These are phyloP conservation scores for Phytophthora ramorum DNA, from an alignment of 352 stramenopile species.

Conservation along the genomic window DNA sequence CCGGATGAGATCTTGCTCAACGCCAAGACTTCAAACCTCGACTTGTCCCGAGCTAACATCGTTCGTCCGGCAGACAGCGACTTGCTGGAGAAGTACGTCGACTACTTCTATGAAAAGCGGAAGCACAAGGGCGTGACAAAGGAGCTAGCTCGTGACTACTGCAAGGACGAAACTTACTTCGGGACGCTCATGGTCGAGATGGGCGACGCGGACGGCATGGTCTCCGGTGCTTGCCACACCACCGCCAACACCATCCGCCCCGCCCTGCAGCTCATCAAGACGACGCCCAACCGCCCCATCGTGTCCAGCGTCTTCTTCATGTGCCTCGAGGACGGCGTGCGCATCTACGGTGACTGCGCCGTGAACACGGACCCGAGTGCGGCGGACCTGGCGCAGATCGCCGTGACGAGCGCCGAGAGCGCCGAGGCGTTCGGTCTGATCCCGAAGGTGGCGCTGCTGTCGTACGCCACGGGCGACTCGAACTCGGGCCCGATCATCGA, in stretches of 20 bases:
- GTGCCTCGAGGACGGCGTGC: conserved; percentile 80
- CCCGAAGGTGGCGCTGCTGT: conserved; percentile 84
- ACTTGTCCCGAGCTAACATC: conserved; percentile 68
- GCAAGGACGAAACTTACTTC: conserved; percentile 82
- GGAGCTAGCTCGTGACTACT: conserved; percentile 60
- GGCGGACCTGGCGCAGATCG: conserved; percentile 82
- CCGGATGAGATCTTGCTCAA: conserved; percentile 69
- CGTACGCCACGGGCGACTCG: conserved; percentile 84
- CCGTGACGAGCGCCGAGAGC: conserved; percentile 76
- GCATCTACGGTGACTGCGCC: conserved; percentile 87
- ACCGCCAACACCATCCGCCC: conserved; percentile 91
- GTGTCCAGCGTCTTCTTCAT: conserved; percentile 92
- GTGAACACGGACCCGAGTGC: conserved; percentile 86
- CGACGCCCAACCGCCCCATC: conserved; percentile 59
- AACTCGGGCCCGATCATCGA: conserved; percentile 85
- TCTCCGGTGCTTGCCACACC: conserved; percentile 84
- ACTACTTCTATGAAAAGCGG: conserved; percentile 74
- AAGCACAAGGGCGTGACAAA: conserved; percentile 86
- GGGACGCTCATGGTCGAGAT: conserved; percentile 89
- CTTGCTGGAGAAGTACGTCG: conserved; percentile 63
- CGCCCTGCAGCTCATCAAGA: conserved; percentile 91
- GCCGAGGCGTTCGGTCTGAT: conserved; percentile 82
- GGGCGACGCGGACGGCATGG: conserved; percentile 85
- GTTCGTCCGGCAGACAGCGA: conserved; percentile 58
- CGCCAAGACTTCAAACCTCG: conserved; percentile 69